phyloP scores from a whole-genome alignment of 805 yeast genomes.

The Kregervanrija pseudodelftensis region DNA sequence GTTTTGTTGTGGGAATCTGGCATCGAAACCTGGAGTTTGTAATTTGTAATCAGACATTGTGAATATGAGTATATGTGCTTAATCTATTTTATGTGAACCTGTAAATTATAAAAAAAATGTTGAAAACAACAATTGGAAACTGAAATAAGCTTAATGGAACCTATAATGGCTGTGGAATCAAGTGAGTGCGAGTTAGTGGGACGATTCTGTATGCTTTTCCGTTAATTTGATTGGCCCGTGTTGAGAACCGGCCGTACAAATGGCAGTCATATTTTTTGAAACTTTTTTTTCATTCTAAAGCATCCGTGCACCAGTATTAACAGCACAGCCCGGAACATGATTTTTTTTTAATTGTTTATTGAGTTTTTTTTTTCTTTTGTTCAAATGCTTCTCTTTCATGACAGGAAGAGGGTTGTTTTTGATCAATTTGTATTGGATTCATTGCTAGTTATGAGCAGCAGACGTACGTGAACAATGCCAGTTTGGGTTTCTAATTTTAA shows the following conservation, averaged over 20 bases:
- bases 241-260: no score
- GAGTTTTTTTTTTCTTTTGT: no score
- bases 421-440: no score
- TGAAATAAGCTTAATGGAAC: no score
- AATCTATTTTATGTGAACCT: neutral
- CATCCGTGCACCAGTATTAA: no score
- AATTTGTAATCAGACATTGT: slow-evolving; percentile 38
- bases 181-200: neutral
- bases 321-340: neutral
- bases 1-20: slow-evolving; percentile 95
- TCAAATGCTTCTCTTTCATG: no score
- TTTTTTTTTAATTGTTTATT: neutral
- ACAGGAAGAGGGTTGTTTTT: no score
- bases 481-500: no score
- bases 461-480: no score
- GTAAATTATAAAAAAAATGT: neutral
- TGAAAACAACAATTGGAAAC: neutral
- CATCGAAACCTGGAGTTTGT: slow-evolving; percentile 71
- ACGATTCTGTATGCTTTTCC: neutral
- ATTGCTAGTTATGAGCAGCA: no score
- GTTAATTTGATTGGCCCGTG: neutral
- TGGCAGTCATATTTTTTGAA: no score
- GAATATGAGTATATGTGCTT: slow-evolving; percentile 1
- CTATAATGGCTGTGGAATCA: neutral
- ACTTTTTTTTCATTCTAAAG: no score